Conservation (phyloP, 208 protist genomes). For the Leishmania turanica region DNA sequence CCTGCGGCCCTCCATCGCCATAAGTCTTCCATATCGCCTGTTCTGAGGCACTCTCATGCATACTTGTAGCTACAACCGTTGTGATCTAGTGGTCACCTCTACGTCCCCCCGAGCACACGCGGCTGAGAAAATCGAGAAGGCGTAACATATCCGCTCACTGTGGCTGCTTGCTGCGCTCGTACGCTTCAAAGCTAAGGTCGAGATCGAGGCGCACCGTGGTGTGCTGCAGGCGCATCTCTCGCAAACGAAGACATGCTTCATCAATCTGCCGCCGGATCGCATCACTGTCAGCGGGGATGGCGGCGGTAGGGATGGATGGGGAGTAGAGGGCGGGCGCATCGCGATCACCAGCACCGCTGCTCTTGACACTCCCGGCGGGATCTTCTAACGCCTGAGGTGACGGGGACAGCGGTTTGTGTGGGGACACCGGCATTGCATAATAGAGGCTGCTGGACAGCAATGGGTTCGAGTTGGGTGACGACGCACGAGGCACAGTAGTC, state of each 20-base stretch:
- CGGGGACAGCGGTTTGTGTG: not conserved
- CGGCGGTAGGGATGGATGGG: not conserved
- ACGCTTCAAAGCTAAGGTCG: constrained; percentile 72
- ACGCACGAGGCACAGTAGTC: not conserved
- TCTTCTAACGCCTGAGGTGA: not conserved
- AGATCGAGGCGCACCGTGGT: constrained; percentile 50
- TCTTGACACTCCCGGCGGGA: not conserved
- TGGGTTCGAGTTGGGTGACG: not conserved
- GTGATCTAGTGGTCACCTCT: not conserved
- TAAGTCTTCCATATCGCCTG: not conserved
- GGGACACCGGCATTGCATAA: not conserved
- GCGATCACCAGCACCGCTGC: not conserved
- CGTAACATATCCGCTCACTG: not conserved
- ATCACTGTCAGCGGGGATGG: constrained; percentile 1
- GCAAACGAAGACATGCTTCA: constrained; percentile 33
- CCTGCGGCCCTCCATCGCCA: not conserved
- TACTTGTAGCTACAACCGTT: not conserved
- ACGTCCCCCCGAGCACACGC: not conserved
- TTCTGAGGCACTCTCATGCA: not conserved
- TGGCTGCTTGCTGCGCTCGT: constrained; percentile 44
- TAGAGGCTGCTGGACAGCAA: constrained; percentile 2
- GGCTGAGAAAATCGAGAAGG: not conserved
- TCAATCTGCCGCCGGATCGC: constrained; percentile 48
- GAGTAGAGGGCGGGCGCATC: not conserved
- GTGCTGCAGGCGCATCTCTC: constrained; percentile 42